These are phyloP conservation scores for Grosmannia serpens DNA, from an alignment of 2,329 filamentous ascomycete species.

Conservation along the genomic window DNA sequence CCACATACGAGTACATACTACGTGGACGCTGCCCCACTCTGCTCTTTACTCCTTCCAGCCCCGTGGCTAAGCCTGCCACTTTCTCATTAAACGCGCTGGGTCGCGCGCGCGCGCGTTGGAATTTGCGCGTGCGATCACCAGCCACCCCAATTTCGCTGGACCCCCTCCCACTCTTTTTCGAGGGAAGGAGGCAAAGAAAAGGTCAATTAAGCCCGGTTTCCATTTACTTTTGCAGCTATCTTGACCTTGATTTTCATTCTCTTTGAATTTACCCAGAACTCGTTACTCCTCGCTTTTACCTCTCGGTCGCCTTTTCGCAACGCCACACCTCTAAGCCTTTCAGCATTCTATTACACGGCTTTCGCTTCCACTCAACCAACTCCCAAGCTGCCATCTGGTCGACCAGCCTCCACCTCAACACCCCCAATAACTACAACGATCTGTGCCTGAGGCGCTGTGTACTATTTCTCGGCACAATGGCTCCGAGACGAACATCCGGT, in stretches of 20 bases:
- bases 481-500: conserved; percentile 4
- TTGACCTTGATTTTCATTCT: neutral
- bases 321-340: neutral
- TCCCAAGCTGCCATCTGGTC: neutral
- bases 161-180: neutral
- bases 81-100: neutral
- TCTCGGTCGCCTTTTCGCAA: neutral
- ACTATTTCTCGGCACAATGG: conserved; percentile 1
- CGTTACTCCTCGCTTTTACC: neutral
- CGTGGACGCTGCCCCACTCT: neutral
- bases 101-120: neutral
- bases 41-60: neutral
- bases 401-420: neutral
- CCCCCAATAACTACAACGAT: neutral
- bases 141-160: conserved; percentile 6
- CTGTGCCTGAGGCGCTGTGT: neutral
- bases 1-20: neutral
- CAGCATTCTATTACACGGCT: neutral
- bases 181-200: neutral
- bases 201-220: neutral
- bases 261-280: neutral
- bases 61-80: neutral
- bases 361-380: neutral
- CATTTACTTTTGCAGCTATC: neutral
- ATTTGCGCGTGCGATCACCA: conserved; percentile 2